Evolutionary conservation across 164 flowering plant species (phyloP), one percentile per base, ranked within the genome.

Genomic region (Berberis thunbergii): DNA sequence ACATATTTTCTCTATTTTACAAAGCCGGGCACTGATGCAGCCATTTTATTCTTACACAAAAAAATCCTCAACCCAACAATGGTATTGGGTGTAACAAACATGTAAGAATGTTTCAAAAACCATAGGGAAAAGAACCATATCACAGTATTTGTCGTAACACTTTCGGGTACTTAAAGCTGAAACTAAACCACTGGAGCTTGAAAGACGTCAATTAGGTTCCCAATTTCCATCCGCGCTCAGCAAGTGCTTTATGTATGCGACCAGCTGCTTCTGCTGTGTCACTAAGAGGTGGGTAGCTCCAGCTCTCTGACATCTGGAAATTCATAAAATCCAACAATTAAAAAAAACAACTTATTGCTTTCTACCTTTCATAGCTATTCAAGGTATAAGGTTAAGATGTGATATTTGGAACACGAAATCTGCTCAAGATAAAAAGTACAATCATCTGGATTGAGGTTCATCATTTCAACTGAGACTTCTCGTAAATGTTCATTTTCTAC

Each of bases 241-340:
- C 80, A 57, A 89, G 77, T 26, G 87, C 89, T 76, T 81, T 74
- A 7, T 65, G 83, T 54, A 89, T 84, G 41, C 77, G 77, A n/a
- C 12, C 66, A 49, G 94, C 91, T 64, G 88, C 94, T 63, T 87
- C 94, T 54, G 86, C 88, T 39, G 89, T 84, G 67, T 89, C 96
- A 70, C 79, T 87, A 3, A 89, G 84, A 41, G 96, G 96, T 54
- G 94, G 91, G 52, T 89, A 89, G 74, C 94, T 89, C 96, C 96
- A 89, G 68, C 78, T 84, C 61, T 84, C 86, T 10, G 94, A 78
- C 39, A 87, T 86, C 96, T 89, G 84, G 4, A 67, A 50, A 43
- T 45, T 44, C 45, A 64, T 40, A 54, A 2, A 46, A 26, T 26
- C 26, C 12, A 52, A 52, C 8, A 4, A 10, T 7, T 7, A 26